A percentile compares a stretch with the other conserved stretches of the same genome.
Evolutionary conservation across 371 early-diverging fungal genomes (phyloP).

Genomic region (Mycotypha africana): DNA sequence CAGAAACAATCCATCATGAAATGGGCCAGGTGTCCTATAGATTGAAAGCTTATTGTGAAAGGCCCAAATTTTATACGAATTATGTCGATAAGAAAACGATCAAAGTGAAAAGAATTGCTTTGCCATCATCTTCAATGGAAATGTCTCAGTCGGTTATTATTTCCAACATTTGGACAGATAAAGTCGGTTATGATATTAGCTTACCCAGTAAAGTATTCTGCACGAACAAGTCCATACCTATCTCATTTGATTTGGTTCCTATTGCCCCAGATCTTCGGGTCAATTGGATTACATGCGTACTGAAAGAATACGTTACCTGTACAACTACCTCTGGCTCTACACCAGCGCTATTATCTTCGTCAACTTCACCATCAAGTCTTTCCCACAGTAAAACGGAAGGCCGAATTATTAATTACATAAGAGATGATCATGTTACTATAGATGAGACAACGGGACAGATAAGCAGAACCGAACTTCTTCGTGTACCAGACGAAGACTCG

Average conservation of each 20-base stretch:
- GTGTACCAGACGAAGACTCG: constrained; percentile 11
- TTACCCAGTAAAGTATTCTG: constrained; percentile 17
- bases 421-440: constrained; percentile 22
- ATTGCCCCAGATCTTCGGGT: constrained; percentile 14
- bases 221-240: constrained; percentile 12
- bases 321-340: constrained; percentile 4
- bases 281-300: constrained; percentile 16
- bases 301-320: constrained; percentile 24
- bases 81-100: constrained; percentile 18
- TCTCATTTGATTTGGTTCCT: constrained; percentile 20
- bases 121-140: constrained; percentile 8
- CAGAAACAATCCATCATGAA: constrained; percentile 28
- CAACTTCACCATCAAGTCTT: no score
- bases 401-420: constrained; percentile 13
- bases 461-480: constrained; percentile 20
- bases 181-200: constrained; percentile 22
- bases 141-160: constrained; percentile 16
- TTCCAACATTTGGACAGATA: constrained; percentile 22
- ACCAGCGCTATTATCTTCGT: no score
- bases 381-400: constrained; percentile 15
- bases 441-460: constrained; percentile 6
- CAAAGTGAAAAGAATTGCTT: constrained; percentile 9
- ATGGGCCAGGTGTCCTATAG: constrained; percentile 21
- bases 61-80: constrained; percentile 28
- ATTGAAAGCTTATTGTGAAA: constrained; percentile 30